Evolutionary conservation across 1,284 basidiomycete species (phyloP), one percentile per base, ranked within the genome.

Genomic region (Cutaneotrichosporon curvatum): DNA sequence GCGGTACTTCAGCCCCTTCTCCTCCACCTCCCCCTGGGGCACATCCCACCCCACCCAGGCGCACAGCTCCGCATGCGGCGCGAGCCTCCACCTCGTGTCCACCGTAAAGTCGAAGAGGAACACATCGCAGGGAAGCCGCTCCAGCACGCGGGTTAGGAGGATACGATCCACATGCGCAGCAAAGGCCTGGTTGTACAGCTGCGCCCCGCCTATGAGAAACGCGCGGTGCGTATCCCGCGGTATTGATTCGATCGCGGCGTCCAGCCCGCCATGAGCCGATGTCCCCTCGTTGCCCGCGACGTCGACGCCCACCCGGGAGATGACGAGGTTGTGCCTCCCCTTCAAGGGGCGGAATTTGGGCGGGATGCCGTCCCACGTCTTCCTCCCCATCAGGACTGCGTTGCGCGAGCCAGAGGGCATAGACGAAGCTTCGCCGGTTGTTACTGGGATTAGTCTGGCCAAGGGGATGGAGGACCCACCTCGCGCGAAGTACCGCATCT

Each of bases 341-440:
- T 78, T 75, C 21, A 99, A 76, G 3, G 95, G 95, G 52, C 87
- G 79, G 72, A 87, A 89, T 67, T 82, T 87, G 7, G 65, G 58
- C n/a, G 95, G 94, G 50, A 99, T 98, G 66, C 87, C 89, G 69
- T 95, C 88, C 95, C 95, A 99, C 16, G 91, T 96, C 62, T 89
- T 92, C 40, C 92, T 78, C 6, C 95, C 95, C 95, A 99, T 98
- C 49, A 98, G 75, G 31, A 97, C 84, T 2, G 81, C 82, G 69
- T 98, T 98, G 48, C 70, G 45, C 10, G 37, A 33, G 71, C 36
- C 62, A 67, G 12, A 74, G 76, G 50, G 51, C 22, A 37, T 48
- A 28, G 12, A n/a, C 20, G 33, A 35, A 2, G 39, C 16, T 28
- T 63, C 56, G 22, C 67, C 67, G 1, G 65, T 68, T 3, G 70